phyloP scores from a whole-genome alignment of 768 basidiomycete genomes.

The Boletus tomentosulus region DNA sequence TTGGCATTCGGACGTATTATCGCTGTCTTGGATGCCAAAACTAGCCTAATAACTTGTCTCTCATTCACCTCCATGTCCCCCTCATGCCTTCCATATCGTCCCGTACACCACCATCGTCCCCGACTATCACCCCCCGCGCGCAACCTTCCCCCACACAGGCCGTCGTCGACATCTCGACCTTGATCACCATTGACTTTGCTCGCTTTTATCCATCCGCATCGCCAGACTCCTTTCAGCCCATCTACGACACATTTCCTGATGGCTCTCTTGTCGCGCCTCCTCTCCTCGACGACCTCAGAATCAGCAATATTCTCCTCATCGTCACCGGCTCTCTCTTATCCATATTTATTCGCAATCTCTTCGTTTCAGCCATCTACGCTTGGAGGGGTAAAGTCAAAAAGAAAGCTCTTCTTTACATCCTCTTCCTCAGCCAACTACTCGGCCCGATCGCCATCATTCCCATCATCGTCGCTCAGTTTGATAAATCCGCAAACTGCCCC shows the following conservation, averaged over 20 bases:
- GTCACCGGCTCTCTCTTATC: slow-evolving; percentile 46
- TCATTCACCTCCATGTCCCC: background rate
- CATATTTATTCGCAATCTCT: slow-evolving; percentile 51
- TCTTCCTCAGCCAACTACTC: slow-evolving; percentile 53
- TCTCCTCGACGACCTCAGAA: slow-evolving; percentile 39
- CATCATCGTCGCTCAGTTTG: slow-evolving; percentile 46
- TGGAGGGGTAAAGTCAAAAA: slow-evolving; percentile 53
- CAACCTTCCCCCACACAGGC: slow-evolving; percentile 19
- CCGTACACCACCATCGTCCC: background rate
- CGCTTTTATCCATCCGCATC: slow-evolving; percentile 39
- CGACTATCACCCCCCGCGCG: slow-evolving; percentile 3
- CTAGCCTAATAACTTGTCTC: no score
- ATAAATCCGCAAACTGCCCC: slow-evolving; percentile 38
- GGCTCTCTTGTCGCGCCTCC: slow-evolving; percentile 56
- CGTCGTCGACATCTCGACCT: slow-evolving; percentile 47
- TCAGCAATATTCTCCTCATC: slow-evolving; percentile 42
- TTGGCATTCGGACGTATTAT: slow-evolving; percentile 3
- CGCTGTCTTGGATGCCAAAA: background rate
- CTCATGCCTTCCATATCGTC: background rate
- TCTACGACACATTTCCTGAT: slow-evolving; percentile 45
- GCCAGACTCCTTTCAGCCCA: slow-evolving; percentile 44
- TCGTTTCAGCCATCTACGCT: slow-evolving; percentile 48
- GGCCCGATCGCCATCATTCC: slow-evolving; percentile 43
- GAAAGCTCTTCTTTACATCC: slow-evolving; percentile 53
- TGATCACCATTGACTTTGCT: slow-evolving; percentile 46